phyloP scores from a whole-genome alignment of 345 rosid species.

The Linum trigynum region DNA sequence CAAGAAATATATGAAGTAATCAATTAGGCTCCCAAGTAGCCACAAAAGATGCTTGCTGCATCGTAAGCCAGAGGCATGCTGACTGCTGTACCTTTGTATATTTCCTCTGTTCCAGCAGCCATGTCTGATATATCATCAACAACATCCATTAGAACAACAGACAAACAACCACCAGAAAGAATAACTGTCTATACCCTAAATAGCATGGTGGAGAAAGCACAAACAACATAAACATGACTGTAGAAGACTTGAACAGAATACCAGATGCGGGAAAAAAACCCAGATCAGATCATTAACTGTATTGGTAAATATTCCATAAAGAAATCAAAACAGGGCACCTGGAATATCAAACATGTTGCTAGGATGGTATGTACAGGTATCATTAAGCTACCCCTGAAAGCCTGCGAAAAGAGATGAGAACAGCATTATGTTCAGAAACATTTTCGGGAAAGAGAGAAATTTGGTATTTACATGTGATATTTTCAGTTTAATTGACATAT shows the following conservation, averaged over 20 bases:
- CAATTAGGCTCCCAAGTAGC: background rate
- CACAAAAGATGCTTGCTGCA: background rate
- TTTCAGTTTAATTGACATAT: background rate
- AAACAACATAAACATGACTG: background rate
- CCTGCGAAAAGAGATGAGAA: constrained; percentile 36
- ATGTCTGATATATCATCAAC: constrained; percentile 35
- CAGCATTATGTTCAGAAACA: constrained; percentile 8
- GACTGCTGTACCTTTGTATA: constrained; percentile 77
- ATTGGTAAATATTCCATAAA: background rate
- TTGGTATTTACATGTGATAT: background rate
- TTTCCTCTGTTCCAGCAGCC: constrained; percentile 68
- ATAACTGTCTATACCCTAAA: background rate
- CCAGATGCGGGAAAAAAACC: background rate
- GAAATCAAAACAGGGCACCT: constrained; percentile 36
- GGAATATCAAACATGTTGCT: constrained; percentile 69
- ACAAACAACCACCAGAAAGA: background rate
- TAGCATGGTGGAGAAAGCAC: background rate
- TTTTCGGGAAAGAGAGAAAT: constrained; percentile 5
- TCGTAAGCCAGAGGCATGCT: background rate
- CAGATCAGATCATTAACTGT: background rate
- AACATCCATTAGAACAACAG: background rate
- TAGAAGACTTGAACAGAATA: background rate
- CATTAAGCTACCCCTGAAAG: constrained; percentile 66
- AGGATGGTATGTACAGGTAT: constrained; percentile 62
- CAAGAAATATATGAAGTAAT: constrained; percentile 5